Conservation (phyloP, 768 basidiomycete genomes). For the Clathrus columnatus region DNA sequence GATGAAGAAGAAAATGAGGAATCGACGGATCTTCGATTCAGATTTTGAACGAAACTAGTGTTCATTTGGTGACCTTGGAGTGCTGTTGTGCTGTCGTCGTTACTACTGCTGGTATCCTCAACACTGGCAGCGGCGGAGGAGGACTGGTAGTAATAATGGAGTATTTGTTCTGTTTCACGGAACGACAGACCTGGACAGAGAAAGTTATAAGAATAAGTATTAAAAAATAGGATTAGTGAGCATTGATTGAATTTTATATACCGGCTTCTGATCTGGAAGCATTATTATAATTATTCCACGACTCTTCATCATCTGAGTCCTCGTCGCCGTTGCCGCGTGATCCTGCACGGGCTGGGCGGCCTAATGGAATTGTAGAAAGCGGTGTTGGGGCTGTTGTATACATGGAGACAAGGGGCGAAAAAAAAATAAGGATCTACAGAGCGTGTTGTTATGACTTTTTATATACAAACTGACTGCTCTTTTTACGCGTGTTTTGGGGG, state of each 20-base stretch:
- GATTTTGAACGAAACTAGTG: not conserved
- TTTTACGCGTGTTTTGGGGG: too few species aligned
- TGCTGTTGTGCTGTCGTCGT: not conserved
- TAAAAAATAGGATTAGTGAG: not conserved
- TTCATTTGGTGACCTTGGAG: not conserved
- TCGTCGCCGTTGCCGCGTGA: not conserved
- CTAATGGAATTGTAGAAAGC: not conserved
- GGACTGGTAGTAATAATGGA: not conserved
- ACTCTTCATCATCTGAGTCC: not conserved
- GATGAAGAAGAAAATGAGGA: conserved; percentile 6
- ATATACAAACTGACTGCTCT: too few species aligned
- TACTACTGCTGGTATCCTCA: not conserved
- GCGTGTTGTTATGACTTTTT: too few species aligned
- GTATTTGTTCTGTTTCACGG: not conserved
- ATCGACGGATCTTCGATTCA: not conserved
- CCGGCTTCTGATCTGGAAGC: too few species aligned
- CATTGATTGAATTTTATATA: not conserved
- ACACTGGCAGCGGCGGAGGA: not conserved
- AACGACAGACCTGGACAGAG: not conserved
- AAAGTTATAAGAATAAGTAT: too few species aligned
- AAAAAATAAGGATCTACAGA: too few species aligned
- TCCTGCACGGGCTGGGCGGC: not conserved
- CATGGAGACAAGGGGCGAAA: too few species aligned
- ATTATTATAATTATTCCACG: not conserved
- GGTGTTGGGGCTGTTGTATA: not conserved